Evolutionary conservation across 2,329 filamentous ascomycete species (phyloP).

Genomic region (Coccinonectria pachysandricola): DNA sequence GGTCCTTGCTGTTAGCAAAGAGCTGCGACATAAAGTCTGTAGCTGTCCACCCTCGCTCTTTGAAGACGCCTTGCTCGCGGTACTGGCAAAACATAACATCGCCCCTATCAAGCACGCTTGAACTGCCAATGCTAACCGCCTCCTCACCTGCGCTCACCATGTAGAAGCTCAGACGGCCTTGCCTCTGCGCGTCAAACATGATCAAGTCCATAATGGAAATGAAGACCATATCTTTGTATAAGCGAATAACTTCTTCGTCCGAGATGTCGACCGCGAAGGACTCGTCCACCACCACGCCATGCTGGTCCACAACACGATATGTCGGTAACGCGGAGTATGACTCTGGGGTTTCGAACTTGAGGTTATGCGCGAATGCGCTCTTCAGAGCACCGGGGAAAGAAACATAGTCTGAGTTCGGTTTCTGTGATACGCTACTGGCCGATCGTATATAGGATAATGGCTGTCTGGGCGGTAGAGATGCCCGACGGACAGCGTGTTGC

Average conservation of each 20-base stretch:
- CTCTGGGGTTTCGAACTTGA: constrained; percentile 67
- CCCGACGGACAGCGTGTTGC: constrained; percentile 19
- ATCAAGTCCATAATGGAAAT: constrained; percentile 86
- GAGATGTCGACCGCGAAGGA: constrained; percentile 58
- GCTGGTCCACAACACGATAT: constrained; percentile 83
- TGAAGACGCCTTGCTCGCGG: constrained; percentile 83
- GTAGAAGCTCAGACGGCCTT: constrained; percentile 91
- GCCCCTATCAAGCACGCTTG: constrained; percentile 68
- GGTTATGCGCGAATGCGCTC: constrained; percentile 75
- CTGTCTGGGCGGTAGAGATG: constrained; percentile 13
- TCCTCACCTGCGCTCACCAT: constrained; percentile 96
- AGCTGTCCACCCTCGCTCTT: constrained; percentile 77
- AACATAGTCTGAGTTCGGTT: constrained; percentile 44
- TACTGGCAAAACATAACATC: constrained; percentile 95
- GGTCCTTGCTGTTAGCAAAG: constrained; percentile 76
- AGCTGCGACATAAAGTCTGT: constrained; percentile 92
- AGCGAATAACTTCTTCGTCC: constrained; percentile 48
- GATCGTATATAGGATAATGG: constrained; percentile 21
- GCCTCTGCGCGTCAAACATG: constrained; percentile 96
- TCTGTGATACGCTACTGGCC: constrained; percentile 44
- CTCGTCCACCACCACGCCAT: constrained; percentile 73
- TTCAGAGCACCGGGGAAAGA: constrained; percentile 94
- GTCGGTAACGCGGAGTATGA: constrained; percentile 72
- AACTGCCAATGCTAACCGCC: constrained; percentile 82
- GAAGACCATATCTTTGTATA: constrained; percentile 56